Evolutionary conservation across 73 alveolate genomes (phyloP), one percentile per base, ranked within the genome.

Genomic region (Paramecium octaurelia): DNA sequence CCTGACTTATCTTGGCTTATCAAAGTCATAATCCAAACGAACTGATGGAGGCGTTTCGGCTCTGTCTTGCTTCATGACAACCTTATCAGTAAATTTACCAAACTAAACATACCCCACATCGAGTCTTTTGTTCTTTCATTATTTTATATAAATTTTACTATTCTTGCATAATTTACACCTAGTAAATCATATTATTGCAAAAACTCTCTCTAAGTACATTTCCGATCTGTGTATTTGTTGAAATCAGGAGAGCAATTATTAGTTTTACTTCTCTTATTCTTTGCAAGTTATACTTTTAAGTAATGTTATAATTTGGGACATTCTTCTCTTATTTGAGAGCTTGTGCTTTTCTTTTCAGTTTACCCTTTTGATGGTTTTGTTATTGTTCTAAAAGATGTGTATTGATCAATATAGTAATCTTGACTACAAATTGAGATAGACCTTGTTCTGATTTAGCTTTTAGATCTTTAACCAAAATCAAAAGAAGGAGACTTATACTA

Each of bases 11-110:
- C 35, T 38, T 12, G 88, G 88, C 38, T 75, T 38, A 9, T 35
- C 46, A 10, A 38, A 6, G 21, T 80, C 75, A 43, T 80, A 80
- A 21, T 80, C 44, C 16, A 80, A 46, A 24, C 91, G 71, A 80
- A 80, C 57, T 14, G 75, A 80, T 44, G 91, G 91, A 14, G 91
- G 91, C 16, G 91, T 80, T 48, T 80, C 91, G 8, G 76, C 43
- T 48, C 91, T 80, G 10, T 80, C 91, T 44, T 80, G 14, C 46
- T 42, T 80, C 91, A 80, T 80, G n/a, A 31, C 34, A 16, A 80
- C 21, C 21, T 44, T 44, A 1, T 80, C 14, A 18, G 43, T 44
- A 27, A 80, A 80, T 80, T 80, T 80, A 20, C 76, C 16, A 80
- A 80, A 80, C 21, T 80, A n/a, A 6, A 80, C 91, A 80, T 80